These are phyloP conservation scores for Bipolaris bicolor DNA, from an alignment of 2,329 filamentous ascomycete species.

Conservation along the genomic window DNA sequence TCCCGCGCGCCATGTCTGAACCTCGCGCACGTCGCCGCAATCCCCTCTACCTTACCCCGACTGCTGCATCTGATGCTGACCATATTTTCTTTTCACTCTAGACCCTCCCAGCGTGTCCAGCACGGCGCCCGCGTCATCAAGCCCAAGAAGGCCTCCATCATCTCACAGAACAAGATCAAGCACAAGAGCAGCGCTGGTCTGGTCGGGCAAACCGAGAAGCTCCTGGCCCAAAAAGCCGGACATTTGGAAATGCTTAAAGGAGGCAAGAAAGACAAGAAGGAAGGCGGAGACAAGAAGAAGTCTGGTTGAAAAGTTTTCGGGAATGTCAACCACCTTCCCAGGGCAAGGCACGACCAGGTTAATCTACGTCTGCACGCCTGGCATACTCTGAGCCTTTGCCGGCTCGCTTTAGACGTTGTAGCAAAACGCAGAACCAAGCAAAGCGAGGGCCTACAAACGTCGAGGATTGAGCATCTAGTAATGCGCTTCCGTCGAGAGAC, in stretches of 20 bases:
- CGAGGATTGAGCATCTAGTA: not conserved
- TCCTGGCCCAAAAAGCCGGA: conserved; percentile 69
- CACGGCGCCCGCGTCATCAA: conserved; percentile 68
- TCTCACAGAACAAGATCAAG: conserved; percentile 66
- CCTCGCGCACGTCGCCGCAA: not conserved
- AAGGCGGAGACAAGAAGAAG: conserved; percentile 35
- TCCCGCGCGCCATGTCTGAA: not conserved
- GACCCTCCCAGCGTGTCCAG: conserved; percentile 46
- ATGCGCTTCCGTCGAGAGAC: not conserved
- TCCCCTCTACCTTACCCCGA: not conserved
- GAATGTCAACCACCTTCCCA: not conserved
- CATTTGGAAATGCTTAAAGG: conserved; percentile 72
- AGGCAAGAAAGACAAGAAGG: conserved; percentile 63
- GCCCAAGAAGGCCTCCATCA: conserved; percentile 67
- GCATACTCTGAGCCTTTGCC: not conserved
- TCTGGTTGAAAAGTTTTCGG: conserved; percentile 16
- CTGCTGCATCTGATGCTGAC: conserved; percentile 10
- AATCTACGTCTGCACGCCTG: not conserved
- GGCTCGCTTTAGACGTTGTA: not conserved
- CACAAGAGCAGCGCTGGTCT: conserved; percentile 70
- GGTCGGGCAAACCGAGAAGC: conserved; percentile 69
- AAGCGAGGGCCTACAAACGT: not conserved
- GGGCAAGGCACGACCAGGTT: not conserved
- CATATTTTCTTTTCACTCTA: not conserved
- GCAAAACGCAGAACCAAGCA: not conserved